Percentiles rank a stretch among this genome's conserved stretches.
Conservation (phyloP, 2,329 filamentous ascomycete genomes). For the Diaporthe batatas region DNA sequence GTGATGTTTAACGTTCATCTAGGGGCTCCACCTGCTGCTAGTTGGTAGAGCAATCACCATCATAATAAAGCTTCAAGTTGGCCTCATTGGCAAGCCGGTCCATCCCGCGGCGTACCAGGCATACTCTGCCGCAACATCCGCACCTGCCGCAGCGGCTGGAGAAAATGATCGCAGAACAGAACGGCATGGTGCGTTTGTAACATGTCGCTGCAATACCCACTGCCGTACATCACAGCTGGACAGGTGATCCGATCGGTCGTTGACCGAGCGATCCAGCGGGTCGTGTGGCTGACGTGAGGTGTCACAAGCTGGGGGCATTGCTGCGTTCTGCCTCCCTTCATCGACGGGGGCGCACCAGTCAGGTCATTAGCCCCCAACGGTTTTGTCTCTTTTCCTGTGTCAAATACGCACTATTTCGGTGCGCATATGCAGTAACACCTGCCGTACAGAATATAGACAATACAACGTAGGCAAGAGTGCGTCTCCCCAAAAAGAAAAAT, state of each 20-base stretch:
- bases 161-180: neutral
- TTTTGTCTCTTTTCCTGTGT: neutral
- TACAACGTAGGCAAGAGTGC: neutral
- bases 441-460: conserved; percentile 22
- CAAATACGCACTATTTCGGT: conserved; percentile 15
- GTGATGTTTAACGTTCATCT: neutral
- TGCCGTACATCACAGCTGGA: neutral
- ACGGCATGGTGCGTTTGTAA: neutral
- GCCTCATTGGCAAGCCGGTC: no score
- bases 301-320: conserved; percentile 24
- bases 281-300: conserved; percentile 23
- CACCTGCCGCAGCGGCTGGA: neutral
- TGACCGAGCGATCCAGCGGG: conserved; percentile 29
- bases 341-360: conserved; percentile 1
- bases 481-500: neutral
- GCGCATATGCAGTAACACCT: conserved; percentile 30
- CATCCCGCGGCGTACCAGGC: neutral
- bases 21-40: neutral
- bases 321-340: neutral
- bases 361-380: conserved; percentile 15
- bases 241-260: conserved; percentile 22
- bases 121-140: neutral
- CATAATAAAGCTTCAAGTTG: neutral
- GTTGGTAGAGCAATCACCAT: neutral
- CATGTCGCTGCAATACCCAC: neutral